Base-by-base conservation (phyloP, 2,329 filamentous ascomycete genomes). In the Herpomyces periplanetae region DNA sequence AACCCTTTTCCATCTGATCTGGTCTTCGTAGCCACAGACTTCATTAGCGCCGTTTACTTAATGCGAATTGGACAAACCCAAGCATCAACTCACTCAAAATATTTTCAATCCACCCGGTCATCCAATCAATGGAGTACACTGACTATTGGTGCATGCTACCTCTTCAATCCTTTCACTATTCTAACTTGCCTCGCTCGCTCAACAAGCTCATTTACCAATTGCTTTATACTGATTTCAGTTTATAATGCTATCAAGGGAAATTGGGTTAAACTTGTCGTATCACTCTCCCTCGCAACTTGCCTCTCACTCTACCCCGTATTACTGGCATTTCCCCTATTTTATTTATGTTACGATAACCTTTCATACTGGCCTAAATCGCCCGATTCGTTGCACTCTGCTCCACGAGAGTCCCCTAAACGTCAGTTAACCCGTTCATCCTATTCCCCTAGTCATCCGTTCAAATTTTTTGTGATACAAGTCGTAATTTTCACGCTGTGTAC, bases 81-180 rank as follows among this genome's bases (percentile, higher is more conserved):
- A 7, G 64, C 73, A 32, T 57, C 69, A 10, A 50, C 56, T 3
- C 49, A 51, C n/a, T 64, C 68, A 18, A 56, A 50, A 18, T 45
- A 61, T 3, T 87, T 69, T 33, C 53, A 50, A n/a, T 85, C 73
- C 1, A 54, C 65, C 17, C 53, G 75, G 23, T 61, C 60, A 28
- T 47, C 56, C 19, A 59, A 64, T 33, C 49, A 47, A 36, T 84
- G 68, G 56, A 60, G 53, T 23, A 60, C 63, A 11, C 44, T 58
- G 22, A 52, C 62, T 2, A 51, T 88, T 27, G 69, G 64, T 20
- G 68, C 73, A 25, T 80, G 68, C 27, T 91, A 68, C 34, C 51
- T 96, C 2, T 75, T 91, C 42, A 91, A 84, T 35, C 80, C 80
- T 0, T 85, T 87, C 34, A 85, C 73, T 1, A 55, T 96, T 24